phyloP scores from a whole-genome alignment of 495 filamentous ascomycete genomes.

The Parathielavia hyrcaniae region DNA sequence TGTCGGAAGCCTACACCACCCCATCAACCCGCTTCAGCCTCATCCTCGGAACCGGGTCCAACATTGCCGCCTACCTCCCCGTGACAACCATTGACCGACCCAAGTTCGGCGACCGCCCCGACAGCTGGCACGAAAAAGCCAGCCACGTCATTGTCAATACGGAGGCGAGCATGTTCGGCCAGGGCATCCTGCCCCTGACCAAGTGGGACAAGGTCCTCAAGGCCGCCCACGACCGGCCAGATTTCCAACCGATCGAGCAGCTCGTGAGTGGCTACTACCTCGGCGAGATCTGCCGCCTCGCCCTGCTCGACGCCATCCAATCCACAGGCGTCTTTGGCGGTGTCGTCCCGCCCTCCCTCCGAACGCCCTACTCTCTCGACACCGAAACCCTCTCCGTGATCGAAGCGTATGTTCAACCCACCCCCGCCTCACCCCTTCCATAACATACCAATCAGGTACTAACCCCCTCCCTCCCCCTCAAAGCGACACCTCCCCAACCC shows the following conservation, averaged over 20 bases:
- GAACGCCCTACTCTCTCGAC: conserved; percentile 52
- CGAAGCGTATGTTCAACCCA: conserved; percentile 44
- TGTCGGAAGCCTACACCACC: conserved; percentile 68
- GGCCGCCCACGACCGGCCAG: conserved; percentile 58
- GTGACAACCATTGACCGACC: conserved; percentile 45
- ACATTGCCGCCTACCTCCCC: conserved; percentile 50
- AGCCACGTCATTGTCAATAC: conserved; percentile 69
- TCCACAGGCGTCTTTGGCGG: conserved; percentile 52
- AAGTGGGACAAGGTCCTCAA: conserved; percentile 66
- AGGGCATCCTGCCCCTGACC: conserved; percentile 62
- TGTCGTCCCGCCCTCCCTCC: conserved; percentile 47
- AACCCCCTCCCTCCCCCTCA: conserved; percentile 9
- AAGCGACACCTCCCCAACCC: conserved; percentile 35
- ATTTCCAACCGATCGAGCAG: conserved; percentile 82
- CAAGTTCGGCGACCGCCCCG: conserved; percentile 48
- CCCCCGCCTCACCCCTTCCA: not conserved
- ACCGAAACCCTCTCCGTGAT: conserved; percentile 56
- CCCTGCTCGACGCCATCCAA: conserved; percentile 57
- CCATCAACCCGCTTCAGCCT: conserved; percentile 55
- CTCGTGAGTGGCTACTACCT: conserved; percentile 78
- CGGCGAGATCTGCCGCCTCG: conserved; percentile 69
- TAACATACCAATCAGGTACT: not conserved
- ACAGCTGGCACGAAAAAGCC: conserved; percentile 51
- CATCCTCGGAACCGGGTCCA: conserved; percentile 53
- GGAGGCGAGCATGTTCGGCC: conserved; percentile 75